A percentile compares a stretch with the other conserved stretches of the same genome.
These are phyloP conservation scores for Microglena sp. DNA, from an alignment of 139 green algal genomes.

Conservation along the genomic window DNA sequence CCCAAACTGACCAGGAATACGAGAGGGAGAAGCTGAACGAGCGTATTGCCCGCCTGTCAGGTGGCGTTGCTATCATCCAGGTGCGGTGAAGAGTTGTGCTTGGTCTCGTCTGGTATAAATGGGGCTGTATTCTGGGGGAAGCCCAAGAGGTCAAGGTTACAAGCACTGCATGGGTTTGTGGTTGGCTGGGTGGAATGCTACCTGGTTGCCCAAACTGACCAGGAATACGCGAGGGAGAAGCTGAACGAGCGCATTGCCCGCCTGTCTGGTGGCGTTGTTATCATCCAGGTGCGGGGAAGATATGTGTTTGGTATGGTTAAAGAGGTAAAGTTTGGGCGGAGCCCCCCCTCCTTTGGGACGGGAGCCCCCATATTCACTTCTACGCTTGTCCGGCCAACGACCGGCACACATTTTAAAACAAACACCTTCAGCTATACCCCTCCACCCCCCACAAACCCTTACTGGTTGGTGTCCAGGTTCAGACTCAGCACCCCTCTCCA, in stretches of 20 bases:
- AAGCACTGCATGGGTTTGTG: no score
- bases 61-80: constrained; percentile 97
- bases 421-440: no score
- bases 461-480: no score
- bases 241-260: constrained; percentile 96
- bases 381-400: no score
- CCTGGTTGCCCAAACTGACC: constrained; percentile 65
- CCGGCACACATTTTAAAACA: no score
- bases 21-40: constrained; percentile 99
- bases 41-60: constrained; percentile 90
- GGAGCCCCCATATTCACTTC: no score
- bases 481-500: no score
- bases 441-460: no score
- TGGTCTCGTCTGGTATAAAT: neutral
- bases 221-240: constrained; percentile 98
- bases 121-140: neutral
- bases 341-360: no score
- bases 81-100: constrained; percentile 40
- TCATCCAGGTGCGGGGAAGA: constrained; percentile 92
- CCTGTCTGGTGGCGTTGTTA: constrained; percentile 89
- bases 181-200: no score
- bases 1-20: constrained; percentile 83
- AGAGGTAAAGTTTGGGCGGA: no score
- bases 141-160: no score
- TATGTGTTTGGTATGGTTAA: neutral